Evolutionary conservation across 371 early-diverging fungal species (phyloP), one percentile per base, ranked within the genome.

Genomic region (Syncephalastrum sp.): DNA sequence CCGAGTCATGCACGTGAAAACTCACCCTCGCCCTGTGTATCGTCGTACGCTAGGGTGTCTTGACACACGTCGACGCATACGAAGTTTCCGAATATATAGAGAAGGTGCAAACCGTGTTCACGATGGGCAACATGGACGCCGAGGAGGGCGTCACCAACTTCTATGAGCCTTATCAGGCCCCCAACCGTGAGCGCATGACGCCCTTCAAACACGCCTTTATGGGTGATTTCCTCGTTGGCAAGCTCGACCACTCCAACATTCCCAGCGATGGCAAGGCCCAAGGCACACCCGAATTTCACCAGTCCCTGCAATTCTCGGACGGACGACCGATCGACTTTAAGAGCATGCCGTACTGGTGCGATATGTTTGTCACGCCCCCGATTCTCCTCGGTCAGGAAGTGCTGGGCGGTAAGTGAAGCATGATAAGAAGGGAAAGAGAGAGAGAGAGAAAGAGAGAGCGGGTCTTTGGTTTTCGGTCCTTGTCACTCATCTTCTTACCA

Each of bases 321-420:
- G 66, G 61, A 10, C 62, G 76, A 47, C 55, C 63, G 5, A 54
- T 70, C 41, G 79, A 79, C 60, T 67, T 70, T 43, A 69, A 70
- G 50, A 63, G 70, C 45, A 66, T 79, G n/a, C 70, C 74, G 24
- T 72, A 61, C 38, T 70, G 68, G 64, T 69, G 72, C 48, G 79
- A 79, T 48, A 72, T 79, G 72, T 66, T 76, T n/a, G 58, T 74
- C 21, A 59, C 76, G 1, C 76, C 76, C 10, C 65, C 74, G 6
- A 23, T 48, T 6, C 43, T 72, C 4, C 55, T 79, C 16, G 79
- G 76, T 27, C 53, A 55, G 17, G 48, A 51, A 1, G 49, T 60
- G 0, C 57, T 65, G 16, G 70, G 64, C 56, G 0, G 53, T 63
- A 6, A 64, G 57, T 21, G 21, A 21, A 21, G 21, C 21, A 2